Evolutionary conservation across 2,329 filamentous ascomycete genomes (phyloP), one percentile per base, ranked within the genome.

Genomic region (Chaetomium strumarium): DNA sequence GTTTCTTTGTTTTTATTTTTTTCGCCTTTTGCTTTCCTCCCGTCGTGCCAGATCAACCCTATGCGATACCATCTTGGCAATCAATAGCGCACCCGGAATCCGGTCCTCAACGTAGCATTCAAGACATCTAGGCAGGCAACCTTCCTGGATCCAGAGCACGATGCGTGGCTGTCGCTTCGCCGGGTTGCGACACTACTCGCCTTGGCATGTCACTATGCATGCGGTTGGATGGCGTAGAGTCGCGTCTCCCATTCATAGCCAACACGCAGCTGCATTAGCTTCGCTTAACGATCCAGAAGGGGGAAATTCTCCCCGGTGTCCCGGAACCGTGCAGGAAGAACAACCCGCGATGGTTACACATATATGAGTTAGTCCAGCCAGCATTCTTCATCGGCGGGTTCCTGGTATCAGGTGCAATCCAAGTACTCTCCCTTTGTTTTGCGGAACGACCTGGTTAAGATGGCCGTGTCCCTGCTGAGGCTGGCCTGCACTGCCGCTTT

Each of bases 211-310:
- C n/a, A 2, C 38, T 14, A 36, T 20, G 20, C 9, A 38, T 24
- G 41, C 31, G 24, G 37, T 37, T 19, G 36, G 40, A 10, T 13
- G 44, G 34, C 33, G 13, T 13, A 20, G 44, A 41, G 30, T n/a
- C n/a, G n/a, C 5, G 6, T n/a, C 11, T 33, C 34, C 45, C 45
- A 47, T 37, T 37, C 12, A 41, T 51, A 13, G 33, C 48, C 40
- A 40, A 19, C 14, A 14, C 31, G 29, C 39, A 17, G 43, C 42
- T 54, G 51, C 55, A 57, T 54, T 57, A 54, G 55, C 40, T 37
- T 39, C 49, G 51, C 51, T 39, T 31, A 24, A 46, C 47, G 54
- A 43, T 17, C 55, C 46, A 29, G 14, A 49, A 49, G 33, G 13
- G 55, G 51, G 24, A 45, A 41, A 13, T 10, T n/a, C 11, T 16